phyloP scores from a whole-genome alignment of 2,329 filamentous ascomycete species.

The Aspergillus sojae region DNA sequence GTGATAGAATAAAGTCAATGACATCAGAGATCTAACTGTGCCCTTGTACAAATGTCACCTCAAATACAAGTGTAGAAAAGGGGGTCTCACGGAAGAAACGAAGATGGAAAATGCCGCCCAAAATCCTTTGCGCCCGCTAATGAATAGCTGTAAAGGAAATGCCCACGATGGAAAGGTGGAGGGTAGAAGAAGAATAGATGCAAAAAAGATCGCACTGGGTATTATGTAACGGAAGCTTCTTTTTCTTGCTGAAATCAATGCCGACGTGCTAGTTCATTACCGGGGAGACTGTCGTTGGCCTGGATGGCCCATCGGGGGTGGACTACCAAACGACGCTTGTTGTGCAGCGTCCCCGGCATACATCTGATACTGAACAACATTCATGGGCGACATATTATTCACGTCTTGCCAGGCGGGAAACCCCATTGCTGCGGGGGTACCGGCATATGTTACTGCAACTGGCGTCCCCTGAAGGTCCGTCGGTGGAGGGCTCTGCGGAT shows the following conservation, averaged over 20 bases:
- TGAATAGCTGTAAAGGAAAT: constrained; percentile 36
- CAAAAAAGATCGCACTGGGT: constrained; percentile 15
- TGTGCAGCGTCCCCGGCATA: constrained; percentile 30
- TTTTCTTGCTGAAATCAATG: constrained; percentile 3
- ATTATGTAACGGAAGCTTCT: constrained; percentile 15
- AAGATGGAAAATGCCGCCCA: constrained; percentile 34
- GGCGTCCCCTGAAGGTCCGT: constrained; percentile 31
- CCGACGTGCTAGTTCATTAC: constrained; percentile 12
- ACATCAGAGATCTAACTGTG: constrained; percentile 8
- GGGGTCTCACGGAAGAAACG: constrained; percentile 13
- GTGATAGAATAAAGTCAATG: neutral
- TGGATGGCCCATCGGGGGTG: constrained; percentile 36
- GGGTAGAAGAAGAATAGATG: constrained; percentile 21
- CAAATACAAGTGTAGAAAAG: constrained; percentile 2
- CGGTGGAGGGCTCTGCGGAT: constrained; percentile 28
- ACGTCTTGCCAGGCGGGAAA: constrained; percentile 34
- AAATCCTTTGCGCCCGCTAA: constrained; percentile 42
- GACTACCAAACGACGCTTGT: constrained; percentile 30
- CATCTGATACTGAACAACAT: constrained; percentile 37
- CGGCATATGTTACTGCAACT: constrained; percentile 34
- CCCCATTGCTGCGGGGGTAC: constrained; percentile 31
- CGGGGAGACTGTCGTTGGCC: constrained; percentile 29
- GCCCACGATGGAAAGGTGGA: constrained; percentile 24
- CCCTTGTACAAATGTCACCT: neutral
- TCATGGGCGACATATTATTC: constrained; percentile 32